These are phyloP conservation scores for Fusarium citri DNA, from an alignment of 2,329 filamentous ascomycete species.

Conservation along the genomic window DNA sequence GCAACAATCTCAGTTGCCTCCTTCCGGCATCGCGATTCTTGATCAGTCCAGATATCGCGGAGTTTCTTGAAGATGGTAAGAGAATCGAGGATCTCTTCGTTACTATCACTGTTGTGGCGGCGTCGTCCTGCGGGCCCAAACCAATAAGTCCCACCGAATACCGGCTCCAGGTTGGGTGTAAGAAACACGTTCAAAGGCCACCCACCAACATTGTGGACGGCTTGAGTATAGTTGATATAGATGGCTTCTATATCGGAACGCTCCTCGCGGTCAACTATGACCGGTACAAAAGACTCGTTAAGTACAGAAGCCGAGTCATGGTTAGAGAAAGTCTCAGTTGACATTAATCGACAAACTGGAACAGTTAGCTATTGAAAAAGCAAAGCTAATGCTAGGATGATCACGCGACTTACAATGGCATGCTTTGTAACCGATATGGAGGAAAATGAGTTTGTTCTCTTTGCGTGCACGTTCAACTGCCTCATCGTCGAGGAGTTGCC, in stretches of 20 bases:
- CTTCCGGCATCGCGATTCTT: constrained; percentile 83
- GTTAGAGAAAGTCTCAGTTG: constrained; percentile 90
- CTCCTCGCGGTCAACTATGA: constrained; percentile 94
- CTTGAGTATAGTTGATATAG: constrained; percentile 98
- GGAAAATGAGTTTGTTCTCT: constrained; percentile 89
- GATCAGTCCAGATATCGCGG: constrained; percentile 78
- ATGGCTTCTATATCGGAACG: constrained; percentile 93
- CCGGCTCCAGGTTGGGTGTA: constrained; percentile 90
- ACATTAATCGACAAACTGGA: constrained; percentile 88
- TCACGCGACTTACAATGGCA: constrained; percentile 81
- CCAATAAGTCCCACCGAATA: constrained; percentile 98
- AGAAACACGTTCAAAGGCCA: constrained; percentile 98
- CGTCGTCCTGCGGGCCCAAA: constrained; percentile 75
- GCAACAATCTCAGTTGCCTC: constrained; percentile 85
- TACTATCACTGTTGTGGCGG: constrained; percentile 53
- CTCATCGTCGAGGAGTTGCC: constrained; percentile 88
- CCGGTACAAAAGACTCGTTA: constrained; percentile 88
- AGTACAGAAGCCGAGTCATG: constrained; percentile 82
- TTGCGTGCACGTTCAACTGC: constrained; percentile 80
- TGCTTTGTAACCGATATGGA: constrained; percentile 94
- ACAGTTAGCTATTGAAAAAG: constrained; percentile 31
- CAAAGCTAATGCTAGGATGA: neutral
- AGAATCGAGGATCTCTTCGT: constrained; percentile 78
- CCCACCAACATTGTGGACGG: constrained; percentile 87
- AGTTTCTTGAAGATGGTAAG: constrained; percentile 86